phyloP scores from a whole-genome alignment of 805 yeast species.

The Wickerhamiella cacticola region DNA sequence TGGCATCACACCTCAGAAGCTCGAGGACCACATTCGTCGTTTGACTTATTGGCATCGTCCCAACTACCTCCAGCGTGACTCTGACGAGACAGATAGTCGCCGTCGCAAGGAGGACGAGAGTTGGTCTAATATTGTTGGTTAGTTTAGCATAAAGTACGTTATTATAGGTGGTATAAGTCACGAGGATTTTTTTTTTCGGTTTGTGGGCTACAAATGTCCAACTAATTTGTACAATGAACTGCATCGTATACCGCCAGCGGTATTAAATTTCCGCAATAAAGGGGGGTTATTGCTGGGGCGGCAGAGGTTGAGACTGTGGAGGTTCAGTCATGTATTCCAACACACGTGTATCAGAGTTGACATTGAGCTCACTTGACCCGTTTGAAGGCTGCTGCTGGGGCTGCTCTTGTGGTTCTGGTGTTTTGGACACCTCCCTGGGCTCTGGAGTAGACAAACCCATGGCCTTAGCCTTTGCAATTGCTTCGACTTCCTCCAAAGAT shows the following conservation, averaged over 20 bases:
- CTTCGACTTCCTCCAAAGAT: slow-evolving; percentile 8
- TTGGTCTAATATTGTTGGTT: slow-evolving; percentile 24
- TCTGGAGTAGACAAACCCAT: neutral
- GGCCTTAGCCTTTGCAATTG: neutral
- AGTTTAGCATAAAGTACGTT: slow-evolving; percentile 1
- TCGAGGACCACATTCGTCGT: slow-evolving; percentile 35
- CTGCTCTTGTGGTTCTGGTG: too few relatives aligned
- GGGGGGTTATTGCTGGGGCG: neutral
- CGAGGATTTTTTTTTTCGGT: too few relatives aligned
- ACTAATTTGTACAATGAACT: too few relatives aligned
- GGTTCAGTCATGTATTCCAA: too few relatives aligned
- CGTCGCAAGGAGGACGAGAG: slow-evolving; percentile 24
- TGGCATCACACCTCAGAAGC: slow-evolving; percentile 48
- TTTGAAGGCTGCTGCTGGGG: too few relatives aligned
- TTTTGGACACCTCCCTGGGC: too few relatives aligned
- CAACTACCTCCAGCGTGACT: slow-evolving; percentile 23
- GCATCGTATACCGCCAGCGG: neutral
- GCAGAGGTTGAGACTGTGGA: too few relatives aligned
- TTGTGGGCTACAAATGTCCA: too few relatives aligned
- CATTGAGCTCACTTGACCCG: too few relatives aligned
- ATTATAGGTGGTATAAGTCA: too few relatives aligned
- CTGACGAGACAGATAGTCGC: slow-evolving; percentile 22
- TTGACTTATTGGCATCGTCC: slow-evolving; percentile 24
- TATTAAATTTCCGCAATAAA: neutral
- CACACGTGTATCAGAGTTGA: too few relatives aligned